Base-by-base conservation (phyloP, 208 protist species). In the Wallacemonas sp. region DNA sequence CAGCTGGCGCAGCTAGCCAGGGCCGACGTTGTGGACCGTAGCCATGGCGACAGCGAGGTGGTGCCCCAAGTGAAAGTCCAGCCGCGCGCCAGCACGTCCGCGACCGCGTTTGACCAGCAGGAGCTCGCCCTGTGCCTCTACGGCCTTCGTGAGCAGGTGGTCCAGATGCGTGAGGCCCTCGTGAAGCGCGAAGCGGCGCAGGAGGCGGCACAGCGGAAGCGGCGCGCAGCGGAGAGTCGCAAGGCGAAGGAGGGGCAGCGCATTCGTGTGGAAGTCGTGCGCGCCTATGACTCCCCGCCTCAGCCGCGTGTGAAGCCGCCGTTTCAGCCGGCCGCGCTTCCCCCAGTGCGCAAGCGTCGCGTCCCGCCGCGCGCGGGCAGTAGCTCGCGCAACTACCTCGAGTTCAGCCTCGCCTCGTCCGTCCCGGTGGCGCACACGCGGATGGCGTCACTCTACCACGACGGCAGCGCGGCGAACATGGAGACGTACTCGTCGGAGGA, bases 81-180 rank as follows among this genome's bases (percentile, higher is more conserved):
- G n/a, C n/a, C n/a, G n/a, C n/a, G n/a, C n/a, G n/a, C n/a, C n/a
- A n/a, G n/a, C n/a, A n/a, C n/a, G n/a, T n/a, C n/a, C n/a, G n/a
- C n/a, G 6, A 63, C 78, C n/a, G 62, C 58, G 0, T 57, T 80
- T 21, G 72, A 76, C 27, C 75, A 62, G 49, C 69, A 72, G 24
- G 87, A 93, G 57, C 68, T 93, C 11, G 79, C 81, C 12, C 65
- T 88, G 33, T 63, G 83, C 41, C 70, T 93, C 12, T 85, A 93
- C 62, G 52, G 65, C 0, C 72, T 93, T 21, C 63, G 74, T 4
- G 71, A 62, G 0, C 83, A 88, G 41, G 76, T 93, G 41, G 27
- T 69, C 17, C 49, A 62, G 33, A 33, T 79, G 63, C 78, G 74
- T 44, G 21, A 62, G 24, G 55, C 64, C 30, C 54, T 84, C 3